Percentiles rank a stretch among this genome's conserved stretches.
These are phyloP conservation scores for Trifolium repens DNA, from an alignment of 306 rosid species.

Conservation along the genomic window DNA sequence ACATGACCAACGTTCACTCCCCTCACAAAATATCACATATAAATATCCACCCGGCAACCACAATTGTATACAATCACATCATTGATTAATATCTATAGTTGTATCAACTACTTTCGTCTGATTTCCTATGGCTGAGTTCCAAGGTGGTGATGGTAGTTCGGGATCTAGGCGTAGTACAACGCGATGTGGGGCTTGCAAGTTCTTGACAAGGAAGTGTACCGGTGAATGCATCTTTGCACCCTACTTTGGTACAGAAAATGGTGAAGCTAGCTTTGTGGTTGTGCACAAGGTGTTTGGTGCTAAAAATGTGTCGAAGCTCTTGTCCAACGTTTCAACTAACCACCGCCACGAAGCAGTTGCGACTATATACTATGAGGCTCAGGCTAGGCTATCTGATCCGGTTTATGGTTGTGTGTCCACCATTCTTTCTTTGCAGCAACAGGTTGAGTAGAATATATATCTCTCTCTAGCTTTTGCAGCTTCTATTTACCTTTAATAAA, in stretches of 20 bases:
- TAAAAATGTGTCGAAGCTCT: slow-evolving; percentile 69
- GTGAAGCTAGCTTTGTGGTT: slow-evolving; percentile 64
- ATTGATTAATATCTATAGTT: neutral
- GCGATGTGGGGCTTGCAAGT: slow-evolving; percentile 90
- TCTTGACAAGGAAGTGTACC: slow-evolving; percentile 66
- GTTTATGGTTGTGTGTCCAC: slow-evolving; percentile 78
- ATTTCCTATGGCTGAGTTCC: slow-evolving; percentile 45
- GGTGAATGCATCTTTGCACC: slow-evolving; percentile 83
- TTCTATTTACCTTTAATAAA: neutral
- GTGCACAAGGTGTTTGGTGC: slow-evolving; percentile 93
- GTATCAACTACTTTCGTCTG: neutral
- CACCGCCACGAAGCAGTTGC: slow-evolving; percentile 65
- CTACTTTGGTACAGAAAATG: slow-evolving; percentile 66
- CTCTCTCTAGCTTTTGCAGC: neutral
- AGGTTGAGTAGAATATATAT: slow-evolving; percentile 48
- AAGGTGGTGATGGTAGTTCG: slow-evolving; percentile 21
- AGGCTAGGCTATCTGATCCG: slow-evolving; percentile 79
- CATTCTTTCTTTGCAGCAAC: slow-evolving; percentile 66
- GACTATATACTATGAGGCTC: slow-evolving; percentile 76
- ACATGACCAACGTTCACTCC: slow-evolving; percentile 68
- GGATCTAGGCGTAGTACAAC: slow-evolving; percentile 31
- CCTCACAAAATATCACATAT: slow-evolving; percentile 15
- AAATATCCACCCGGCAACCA: slow-evolving; percentile 13
- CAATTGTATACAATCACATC: neutral
- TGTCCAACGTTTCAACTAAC: slow-evolving; percentile 55